A percentile compares a stretch with the other conserved stretches of the same genome.
phyloP scores from a whole-genome alignment of 768 basidiomycete genomes.

The Mycena galericulata region DNA sequence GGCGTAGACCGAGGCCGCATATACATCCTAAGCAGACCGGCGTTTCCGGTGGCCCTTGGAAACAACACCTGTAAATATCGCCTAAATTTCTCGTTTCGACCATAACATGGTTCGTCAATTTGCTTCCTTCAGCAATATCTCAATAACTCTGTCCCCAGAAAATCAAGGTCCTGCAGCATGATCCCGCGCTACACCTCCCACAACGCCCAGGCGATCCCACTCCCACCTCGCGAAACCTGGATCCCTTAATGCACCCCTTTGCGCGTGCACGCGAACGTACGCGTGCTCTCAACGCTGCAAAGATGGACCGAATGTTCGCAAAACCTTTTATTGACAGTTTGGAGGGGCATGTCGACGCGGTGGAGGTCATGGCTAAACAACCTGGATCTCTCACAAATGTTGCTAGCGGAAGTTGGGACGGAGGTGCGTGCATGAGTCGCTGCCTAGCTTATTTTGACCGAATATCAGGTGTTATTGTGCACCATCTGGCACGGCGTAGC shows the following conservation, averaged over 20 bases:
- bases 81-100: no score
- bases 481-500: conserved; percentile 75
- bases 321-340: conserved; percentile 93
- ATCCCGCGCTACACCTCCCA: conserved; percentile 79
- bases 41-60: neutral
- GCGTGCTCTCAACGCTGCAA: conserved; percentile 93
- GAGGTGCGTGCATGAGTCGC: conserved; percentile 68
- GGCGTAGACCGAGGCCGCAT: conserved; percentile 41
- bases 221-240: conserved; percentile 90
- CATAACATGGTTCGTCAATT: conserved; percentile 15
- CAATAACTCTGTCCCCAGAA: conserved; percentile 62
- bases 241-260: conserved; percentile 97
- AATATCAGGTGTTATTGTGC: conserved; percentile 81
- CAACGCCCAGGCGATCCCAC: conserved; percentile 84
- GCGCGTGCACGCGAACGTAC: conserved; percentile 92
- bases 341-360: conserved; percentile 94
- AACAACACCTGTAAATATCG: neutral
- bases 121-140: no score
- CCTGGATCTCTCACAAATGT: conserved; percentile 80
- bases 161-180: conserved; percentile 90
- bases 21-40: neutral
- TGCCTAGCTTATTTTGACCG: neutral
- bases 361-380: conserved; percentile 85
- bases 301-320: conserved; percentile 98
- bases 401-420: conserved; percentile 96